A percentile compares a stretch with the other conserved stretches of the same genome.
phyloP scores from a whole-genome alignment of 306 rosid species.

The Vicia faba region DNA sequence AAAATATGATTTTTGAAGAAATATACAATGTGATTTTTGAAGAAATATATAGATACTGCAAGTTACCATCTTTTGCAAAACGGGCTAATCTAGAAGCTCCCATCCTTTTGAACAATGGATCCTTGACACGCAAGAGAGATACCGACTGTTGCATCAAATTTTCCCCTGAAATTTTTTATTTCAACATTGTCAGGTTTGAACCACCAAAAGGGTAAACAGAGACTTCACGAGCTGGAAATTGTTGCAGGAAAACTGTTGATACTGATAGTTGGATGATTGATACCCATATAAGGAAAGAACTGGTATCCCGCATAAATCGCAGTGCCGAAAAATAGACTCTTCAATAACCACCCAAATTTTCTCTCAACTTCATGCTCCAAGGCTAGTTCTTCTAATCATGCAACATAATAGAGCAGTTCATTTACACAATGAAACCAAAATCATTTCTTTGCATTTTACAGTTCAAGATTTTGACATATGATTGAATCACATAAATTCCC shows the following conservation, averaged over 20 bases:
- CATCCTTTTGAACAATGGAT: conserved; percentile 91
- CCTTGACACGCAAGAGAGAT: conserved; percentile 82
- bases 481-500: conserved; percentile 8
- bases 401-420: conserved; percentile 31
- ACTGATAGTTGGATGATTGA: conserved; percentile 1
- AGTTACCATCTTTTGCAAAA: conserved; percentile 79
- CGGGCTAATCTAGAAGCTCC: conserved; percentile 92
- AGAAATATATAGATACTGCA: neutral
- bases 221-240: conserved; percentile 9
- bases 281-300: conserved; percentile 90
- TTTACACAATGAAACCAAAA: conserved; percentile 22
- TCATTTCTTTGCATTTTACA: conserved; percentile 8
- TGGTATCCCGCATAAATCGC: conserved; percentile 71
- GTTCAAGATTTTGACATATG: conserved; percentile 15
- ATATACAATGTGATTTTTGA: too few species aligned
- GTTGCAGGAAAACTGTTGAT: neutral
- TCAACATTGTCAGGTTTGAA: conserved; percentile 35
- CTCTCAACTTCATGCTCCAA: conserved; percentile 79
- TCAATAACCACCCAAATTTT: conserved; percentile 83
- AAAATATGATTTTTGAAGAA: neutral
- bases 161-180: conserved; percentile 60
- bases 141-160: conserved; percentile 90
- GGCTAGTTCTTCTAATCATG: conserved; percentile 55
- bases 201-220: conserved; percentile 16
- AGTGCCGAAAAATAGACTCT: conserved; percentile 75